Evolutionary conservation across 352 stramenopile genomes (phyloP).

Genomic region (Pythium insidiosum): DNA sequence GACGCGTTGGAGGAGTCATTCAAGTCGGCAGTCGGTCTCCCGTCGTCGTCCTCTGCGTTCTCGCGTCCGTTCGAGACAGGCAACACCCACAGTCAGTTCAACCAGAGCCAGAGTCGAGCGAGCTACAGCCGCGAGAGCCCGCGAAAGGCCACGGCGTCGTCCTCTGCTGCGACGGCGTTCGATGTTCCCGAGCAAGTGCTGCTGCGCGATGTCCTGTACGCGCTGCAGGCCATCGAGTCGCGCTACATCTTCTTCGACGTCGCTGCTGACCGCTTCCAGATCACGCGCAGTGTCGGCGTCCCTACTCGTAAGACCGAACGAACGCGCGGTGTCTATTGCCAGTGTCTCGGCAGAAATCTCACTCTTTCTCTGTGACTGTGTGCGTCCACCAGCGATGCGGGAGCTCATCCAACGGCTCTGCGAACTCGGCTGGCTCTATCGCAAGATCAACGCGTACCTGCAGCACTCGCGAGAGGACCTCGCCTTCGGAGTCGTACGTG

Average conservation of each 20-base stretch:
- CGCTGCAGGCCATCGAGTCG: slow-evolving; percentile 91
- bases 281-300: slow-evolving; percentile 64
- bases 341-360: not conserved
- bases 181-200: slow-evolving; percentile 84
- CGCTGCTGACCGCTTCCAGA: slow-evolving; percentile 68
- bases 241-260: slow-evolving; percentile 83
- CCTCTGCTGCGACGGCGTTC: too few relatives aligned
- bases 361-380: not conserved
- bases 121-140: too few relatives aligned
- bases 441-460: slow-evolving; percentile 76
- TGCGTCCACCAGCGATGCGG: slow-evolving; percentile 47
- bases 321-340: too few relatives aligned
- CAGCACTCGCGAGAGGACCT: slow-evolving; percentile 66
- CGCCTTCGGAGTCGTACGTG: slow-evolving; percentile 63
- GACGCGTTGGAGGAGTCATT: slow-evolving; percentile 74
- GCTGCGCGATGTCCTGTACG: slow-evolving; percentile 88
- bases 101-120: too few relatives aligned
- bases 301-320: slow-evolving; percentile 76
- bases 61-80: too few relatives aligned
- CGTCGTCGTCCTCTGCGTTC: slow-evolving; percentile 12
- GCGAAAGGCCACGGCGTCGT: too few relatives aligned
- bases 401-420: slow-evolving; percentile 78
- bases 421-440: slow-evolving; percentile 88
- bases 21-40: slow-evolving; percentile 65
- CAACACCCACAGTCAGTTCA: too few relatives aligned